These are phyloP conservation scores for Hypoxylon sp. DNA, from an alignment of 2,329 filamentous ascomycete genomes.

Conservation along the genomic window DNA sequence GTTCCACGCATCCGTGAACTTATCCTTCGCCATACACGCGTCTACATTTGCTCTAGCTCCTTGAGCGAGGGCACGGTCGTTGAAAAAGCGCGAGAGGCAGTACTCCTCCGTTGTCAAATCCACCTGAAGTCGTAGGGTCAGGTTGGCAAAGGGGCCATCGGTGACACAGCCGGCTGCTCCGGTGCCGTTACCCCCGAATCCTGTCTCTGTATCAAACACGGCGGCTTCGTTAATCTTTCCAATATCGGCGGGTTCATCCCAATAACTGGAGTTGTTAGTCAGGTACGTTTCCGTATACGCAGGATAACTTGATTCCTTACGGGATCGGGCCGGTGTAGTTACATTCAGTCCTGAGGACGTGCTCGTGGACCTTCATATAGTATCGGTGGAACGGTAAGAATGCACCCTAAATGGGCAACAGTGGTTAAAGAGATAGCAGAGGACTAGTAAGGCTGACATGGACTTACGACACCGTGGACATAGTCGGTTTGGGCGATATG, in stretches of 20 bases:
- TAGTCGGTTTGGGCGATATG: constrained; percentile 53
- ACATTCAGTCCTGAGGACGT: constrained; percentile 54
- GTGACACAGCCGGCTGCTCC: constrained; percentile 52
- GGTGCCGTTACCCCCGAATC: constrained; percentile 55
- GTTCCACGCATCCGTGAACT: constrained; percentile 36
- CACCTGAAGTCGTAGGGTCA: constrained; percentile 52
- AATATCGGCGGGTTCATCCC: constrained; percentile 56
- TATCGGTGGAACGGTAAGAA: constrained; percentile 58
- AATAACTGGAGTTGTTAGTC: constrained; percentile 51
- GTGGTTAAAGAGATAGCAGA: not conserved
- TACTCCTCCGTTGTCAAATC: constrained; percentile 43
- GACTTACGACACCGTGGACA: constrained; percentile 52
- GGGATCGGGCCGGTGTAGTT: constrained; percentile 47
- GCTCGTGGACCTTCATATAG: constrained; percentile 54
- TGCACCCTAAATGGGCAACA: constrained; percentile 45
- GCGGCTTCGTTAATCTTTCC: constrained; percentile 49
- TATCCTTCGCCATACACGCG: constrained; percentile 28
- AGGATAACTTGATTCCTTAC: constrained; percentile 29
- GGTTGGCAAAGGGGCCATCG: constrained; percentile 56
- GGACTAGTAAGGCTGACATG: not conserved
- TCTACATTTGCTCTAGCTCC: constrained; percentile 37
- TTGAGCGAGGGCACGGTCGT: constrained; percentile 35
- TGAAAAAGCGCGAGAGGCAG: constrained; percentile 49
- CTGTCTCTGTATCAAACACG: constrained; percentile 52
- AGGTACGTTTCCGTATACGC: not conserved